phyloP scores from a whole-genome alignment of 2,329 filamentous ascomycete genomes.

The Cadophora sp. region DNA sequence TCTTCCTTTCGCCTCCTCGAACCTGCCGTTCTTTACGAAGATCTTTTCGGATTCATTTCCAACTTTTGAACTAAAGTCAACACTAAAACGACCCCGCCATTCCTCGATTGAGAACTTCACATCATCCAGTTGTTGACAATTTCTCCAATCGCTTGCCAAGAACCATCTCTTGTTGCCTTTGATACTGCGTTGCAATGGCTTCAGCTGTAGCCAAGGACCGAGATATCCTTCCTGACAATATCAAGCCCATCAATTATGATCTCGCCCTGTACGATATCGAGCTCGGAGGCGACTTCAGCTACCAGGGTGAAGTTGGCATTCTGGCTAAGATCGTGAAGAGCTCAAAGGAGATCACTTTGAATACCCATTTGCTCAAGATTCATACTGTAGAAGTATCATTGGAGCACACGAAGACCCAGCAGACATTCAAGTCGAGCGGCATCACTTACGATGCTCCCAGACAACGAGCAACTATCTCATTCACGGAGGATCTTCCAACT shows the following conservation, averaged over 20 bases:
- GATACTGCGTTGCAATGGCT: slow-evolving; percentile 34
- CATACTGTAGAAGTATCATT: slow-evolving; percentile 67
- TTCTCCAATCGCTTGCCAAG: background rate
- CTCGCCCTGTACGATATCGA: slow-evolving; percentile 84
- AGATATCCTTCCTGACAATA: slow-evolving; percentile 66
- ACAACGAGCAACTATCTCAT: slow-evolving; percentile 82
- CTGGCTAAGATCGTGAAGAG: slow-evolving; percentile 73
- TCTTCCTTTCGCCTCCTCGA: slow-evolving; percentile 10
- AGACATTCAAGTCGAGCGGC: slow-evolving; percentile 63
- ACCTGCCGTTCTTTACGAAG: background rate
- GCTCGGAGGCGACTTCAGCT: slow-evolving; percentile 71
- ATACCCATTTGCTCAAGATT: slow-evolving; percentile 84
- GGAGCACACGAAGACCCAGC: slow-evolving; percentile 62
- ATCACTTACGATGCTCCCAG: slow-evolving; percentile 84
- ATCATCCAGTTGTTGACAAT: background rate
- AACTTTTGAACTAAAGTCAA: too few species aligned
- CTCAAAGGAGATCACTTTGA: slow-evolving; percentile 81
- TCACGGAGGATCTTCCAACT: slow-evolving; percentile 73
- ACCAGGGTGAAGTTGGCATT: slow-evolving; percentile 86
- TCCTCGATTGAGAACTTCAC: slow-evolving; percentile 9
- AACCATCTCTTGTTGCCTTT: slow-evolving; percentile 8
- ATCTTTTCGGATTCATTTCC: background rate
- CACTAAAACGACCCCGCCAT: slow-evolving; percentile 7
- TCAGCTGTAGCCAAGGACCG: slow-evolving; percentile 60
- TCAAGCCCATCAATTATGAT: slow-evolving; percentile 86